Percentiles rank a stretch among this genome's conserved stretches.
Conservation (phyloP, 306 rosid genomes). For the Gynostemma pentaphyllum region DNA sequence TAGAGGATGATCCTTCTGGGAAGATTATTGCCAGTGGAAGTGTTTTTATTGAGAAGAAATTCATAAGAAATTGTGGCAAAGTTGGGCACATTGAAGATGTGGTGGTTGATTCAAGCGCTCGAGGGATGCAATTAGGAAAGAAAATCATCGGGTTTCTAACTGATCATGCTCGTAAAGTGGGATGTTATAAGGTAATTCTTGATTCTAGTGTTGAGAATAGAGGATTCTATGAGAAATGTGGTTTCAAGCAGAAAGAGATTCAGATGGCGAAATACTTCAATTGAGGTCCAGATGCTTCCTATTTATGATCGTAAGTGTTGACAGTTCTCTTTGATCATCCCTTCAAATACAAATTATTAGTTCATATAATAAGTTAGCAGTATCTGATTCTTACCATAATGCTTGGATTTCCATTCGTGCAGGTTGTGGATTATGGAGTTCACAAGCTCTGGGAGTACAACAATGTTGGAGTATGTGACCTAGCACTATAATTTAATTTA, state of each 20-base stretch:
- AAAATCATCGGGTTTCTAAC: constrained; percentile 40
- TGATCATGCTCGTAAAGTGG: constrained; percentile 45
- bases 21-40: constrained; percentile 64
- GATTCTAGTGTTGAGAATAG: constrained; percentile 51
- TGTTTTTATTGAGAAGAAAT: constrained; percentile 48
- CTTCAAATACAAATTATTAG: no score
- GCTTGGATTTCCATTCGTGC: constrained; percentile 17
- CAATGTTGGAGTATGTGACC: constrained; percentile 67
- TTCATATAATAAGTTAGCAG: not conserved
- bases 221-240: constrained; percentile 67
- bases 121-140: constrained; percentile 49
- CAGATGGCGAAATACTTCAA: constrained; percentile 70
- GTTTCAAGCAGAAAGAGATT: constrained; percentile 41
- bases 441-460: constrained; percentile 83
- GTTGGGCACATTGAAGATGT: constrained; percentile 74
- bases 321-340: no score
- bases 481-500: not conserved
- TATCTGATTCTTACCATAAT: not conserved
- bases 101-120: constrained; percentile 54
- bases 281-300: no score
- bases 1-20: constrained; percentile 39
- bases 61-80: constrained; percentile 64
- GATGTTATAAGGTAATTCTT: constrained; percentile 81
- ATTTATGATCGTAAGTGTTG: no score
- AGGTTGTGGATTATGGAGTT: constrained; percentile 97